Evolutionary conservation across 331 rosid genomes (phyloP).

Genomic region (Arachis monticola): DNA sequence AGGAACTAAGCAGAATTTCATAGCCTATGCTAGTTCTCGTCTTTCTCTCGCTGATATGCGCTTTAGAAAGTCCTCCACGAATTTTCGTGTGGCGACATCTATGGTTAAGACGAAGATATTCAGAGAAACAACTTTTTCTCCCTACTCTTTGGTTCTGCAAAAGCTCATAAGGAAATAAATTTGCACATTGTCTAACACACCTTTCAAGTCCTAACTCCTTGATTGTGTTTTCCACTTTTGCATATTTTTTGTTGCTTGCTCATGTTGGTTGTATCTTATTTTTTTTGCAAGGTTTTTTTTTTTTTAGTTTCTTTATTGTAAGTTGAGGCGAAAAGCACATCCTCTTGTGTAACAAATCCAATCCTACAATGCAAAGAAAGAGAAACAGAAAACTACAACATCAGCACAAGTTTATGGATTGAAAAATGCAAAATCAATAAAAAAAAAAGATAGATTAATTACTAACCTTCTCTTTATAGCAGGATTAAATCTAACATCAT

Average conservation of each 20-base stretch:
- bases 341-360: conserved; percentile 98
- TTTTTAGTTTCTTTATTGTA: no score
- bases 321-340: conserved; percentile 87
- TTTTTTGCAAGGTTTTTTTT: conserved; percentile 95
- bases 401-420: conserved; percentile 15
- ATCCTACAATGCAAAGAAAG: conserved; percentile 51
- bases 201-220: conserved; percentile 53
- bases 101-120: conserved; percentile 41
- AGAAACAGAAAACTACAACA: not conserved
- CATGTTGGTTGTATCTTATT: conserved; percentile 70
- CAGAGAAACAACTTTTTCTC: conserved; percentile 15
- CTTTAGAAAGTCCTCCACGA: conserved; percentile 80
- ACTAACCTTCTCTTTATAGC: conserved; percentile 85
- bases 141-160: no score
- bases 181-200: conserved; percentile 26
- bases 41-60: conserved; percentile 95
- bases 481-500: conserved; percentile 68
- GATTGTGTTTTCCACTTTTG: conserved; percentile 45
- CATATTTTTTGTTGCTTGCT: conserved; percentile 54
- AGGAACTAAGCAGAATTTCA: conserved; percentile 93
- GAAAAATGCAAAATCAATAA: not conserved
- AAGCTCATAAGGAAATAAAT: no score
- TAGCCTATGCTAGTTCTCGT: conserved; percentile 89
- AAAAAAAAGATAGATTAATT: conserved; percentile 14
- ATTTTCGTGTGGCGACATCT: conserved; percentile 92